Percentiles rank a stretch among this genome's conserved stretches.
Conservation (phyloP, 2,329 filamentous ascomycete genomes). For the Ophiostoma piceae region DNA sequence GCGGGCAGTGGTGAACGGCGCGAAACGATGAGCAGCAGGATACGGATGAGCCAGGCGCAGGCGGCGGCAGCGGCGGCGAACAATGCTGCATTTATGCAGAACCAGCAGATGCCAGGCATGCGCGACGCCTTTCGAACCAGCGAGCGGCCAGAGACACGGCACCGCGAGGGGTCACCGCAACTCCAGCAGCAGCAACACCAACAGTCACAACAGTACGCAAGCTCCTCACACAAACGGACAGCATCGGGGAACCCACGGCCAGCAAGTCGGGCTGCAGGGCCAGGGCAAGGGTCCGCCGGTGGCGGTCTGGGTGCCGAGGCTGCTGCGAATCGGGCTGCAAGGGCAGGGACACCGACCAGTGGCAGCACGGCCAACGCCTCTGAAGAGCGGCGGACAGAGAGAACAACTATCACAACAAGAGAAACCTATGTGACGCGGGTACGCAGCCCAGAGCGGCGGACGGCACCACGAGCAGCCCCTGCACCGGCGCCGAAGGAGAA, state of each 20-base stretch:
- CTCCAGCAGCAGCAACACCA: slow-evolving; percentile 22
- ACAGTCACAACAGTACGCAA: slow-evolving; percentile 30
- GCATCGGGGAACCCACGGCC: slow-evolving; percentile 54
- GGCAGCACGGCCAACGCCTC: slow-evolving; percentile 27
- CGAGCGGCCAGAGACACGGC: slow-evolving; percentile 33
- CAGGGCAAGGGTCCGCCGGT: not conserved
- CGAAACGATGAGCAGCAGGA: slow-evolving; percentile 21
- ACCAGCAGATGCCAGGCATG: slow-evolving; percentile 16
- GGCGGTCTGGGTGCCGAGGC: slow-evolving; percentile 13
- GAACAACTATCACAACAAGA: slow-evolving; percentile 49
- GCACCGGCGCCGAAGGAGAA: slow-evolving; percentile 30
- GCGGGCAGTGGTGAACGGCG: slow-evolving; percentile 25
- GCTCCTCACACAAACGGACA: slow-evolving; percentile 51
- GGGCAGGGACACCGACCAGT: slow-evolving; percentile 22
- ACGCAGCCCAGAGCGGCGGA: slow-evolving; percentile 52
- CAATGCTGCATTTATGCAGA: slow-evolving; percentile 19
- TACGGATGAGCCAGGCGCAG: slow-evolving; percentile 35
- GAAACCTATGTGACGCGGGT: slow-evolving; percentile 58
- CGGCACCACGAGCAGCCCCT: slow-evolving; percentile 32
- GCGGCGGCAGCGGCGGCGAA: slow-evolving; percentile 18
- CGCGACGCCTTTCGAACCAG: slow-evolving; percentile 27
- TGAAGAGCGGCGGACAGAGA: slow-evolving; percentile 55
- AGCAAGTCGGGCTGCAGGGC: slow-evolving; percentile 39
- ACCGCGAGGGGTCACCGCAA: slow-evolving; percentile 37
- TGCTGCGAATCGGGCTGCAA: slow-evolving; percentile 8